Base-by-base conservation (phyloP, 306 rosid genomes). In the Vigna mungo region DNA sequence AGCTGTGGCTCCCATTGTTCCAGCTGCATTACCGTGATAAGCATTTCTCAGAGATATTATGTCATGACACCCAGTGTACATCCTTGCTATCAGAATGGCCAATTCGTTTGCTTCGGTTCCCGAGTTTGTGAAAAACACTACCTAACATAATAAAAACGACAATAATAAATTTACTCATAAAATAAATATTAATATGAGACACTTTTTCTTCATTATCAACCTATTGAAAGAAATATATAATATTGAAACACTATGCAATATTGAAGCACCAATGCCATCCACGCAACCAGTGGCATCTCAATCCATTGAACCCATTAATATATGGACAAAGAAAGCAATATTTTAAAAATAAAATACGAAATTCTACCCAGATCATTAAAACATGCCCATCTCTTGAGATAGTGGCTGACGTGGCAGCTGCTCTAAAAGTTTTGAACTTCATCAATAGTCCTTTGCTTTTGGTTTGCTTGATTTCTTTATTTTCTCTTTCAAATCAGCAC, bases 71-170 rank as follows among this genome's bases (percentile, higher is more conserved):
- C 97, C 96, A 0, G 97, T 90, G 77, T 90, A 87, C 63, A 92
- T 37, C 84, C 81, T 87, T 30, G 98, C 96, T 4, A 95, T 90
- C 83, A 95, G 7, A 54, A 92, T 83, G 1, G 98, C 98, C 41
- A 95, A 81, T 85, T 95, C 97, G 59, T 95, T 95, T 58, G 98
- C 97, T 79, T 95, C 98, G 7, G 98, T 92, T 80, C 98, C 98
- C 34, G 98, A 95, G 77, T 95, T 95, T 23, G 98, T 95, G 52
- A 92, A 95, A 71, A 92, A 92, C 78, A 81, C 97, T 80, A 95
- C 98, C 98, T 95, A 8, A 15, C n/a, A 14, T 8, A n/a, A 52
- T 37, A 65, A 39, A 58, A 43, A 34, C 6, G 4, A 54, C 34
- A 72, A 25, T 25, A 25, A 25, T 25, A 25, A 36, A 34, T 34